A percentile compares a stretch with the other conserved stretches of the same genome.
These are phyloP conservation scores for Primulina eburnea DNA, from an alignment of 257 asterid genomes.

Conservation along the genomic window DNA sequence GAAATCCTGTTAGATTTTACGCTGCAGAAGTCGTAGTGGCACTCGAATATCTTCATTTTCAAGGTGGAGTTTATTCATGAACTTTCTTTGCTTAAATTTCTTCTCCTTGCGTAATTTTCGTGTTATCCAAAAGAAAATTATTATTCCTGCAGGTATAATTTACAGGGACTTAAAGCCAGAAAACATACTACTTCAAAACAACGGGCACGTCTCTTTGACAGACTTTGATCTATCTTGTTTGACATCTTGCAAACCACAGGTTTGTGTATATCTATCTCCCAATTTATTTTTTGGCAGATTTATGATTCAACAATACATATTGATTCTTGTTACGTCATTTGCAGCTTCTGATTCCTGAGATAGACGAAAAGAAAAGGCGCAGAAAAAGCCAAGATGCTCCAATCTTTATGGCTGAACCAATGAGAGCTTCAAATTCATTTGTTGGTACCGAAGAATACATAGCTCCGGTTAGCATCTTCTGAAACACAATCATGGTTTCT, in stretches of 20 bases:
- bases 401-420: slow-evolving; percentile 90
- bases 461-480: slow-evolving; percentile 74
- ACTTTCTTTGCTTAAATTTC: background rate
- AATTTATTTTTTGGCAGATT: background rate
- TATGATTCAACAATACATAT: slow-evolving; percentile 11
- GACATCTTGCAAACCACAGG: slow-evolving; percentile 99
- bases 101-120: background rate
- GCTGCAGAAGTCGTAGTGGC: slow-evolving; percentile 94
- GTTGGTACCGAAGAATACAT: slow-evolving; percentile 98
- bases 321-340: slow-evolving; percentile 20
- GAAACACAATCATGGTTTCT: background rate
- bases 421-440: slow-evolving; percentile 96
- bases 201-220: slow-evolving; percentile 84
- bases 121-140: background rate
- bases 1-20: slow-evolving; percentile 55
- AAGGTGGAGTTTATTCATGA: slow-evolving; percentile 46
- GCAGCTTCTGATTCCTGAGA: slow-evolving; percentile 87
- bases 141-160: slow-evolving; percentile 63
- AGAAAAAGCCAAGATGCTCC: slow-evolving; percentile 66
- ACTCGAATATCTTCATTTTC: slow-evolving; percentile 96
- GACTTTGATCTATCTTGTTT: slow-evolving; percentile 96
- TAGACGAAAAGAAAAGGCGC: slow-evolving; percentile 62
- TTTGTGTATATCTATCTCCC: slow-evolving; percentile 23
- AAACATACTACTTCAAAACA: slow-evolving; percentile 73
- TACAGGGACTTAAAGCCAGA: slow-evolving; percentile 98